Evolutionary conservation across 2,329 filamentous ascomycete genomes (phyloP).

Genomic region (Myrmaecium sp.): DNA sequence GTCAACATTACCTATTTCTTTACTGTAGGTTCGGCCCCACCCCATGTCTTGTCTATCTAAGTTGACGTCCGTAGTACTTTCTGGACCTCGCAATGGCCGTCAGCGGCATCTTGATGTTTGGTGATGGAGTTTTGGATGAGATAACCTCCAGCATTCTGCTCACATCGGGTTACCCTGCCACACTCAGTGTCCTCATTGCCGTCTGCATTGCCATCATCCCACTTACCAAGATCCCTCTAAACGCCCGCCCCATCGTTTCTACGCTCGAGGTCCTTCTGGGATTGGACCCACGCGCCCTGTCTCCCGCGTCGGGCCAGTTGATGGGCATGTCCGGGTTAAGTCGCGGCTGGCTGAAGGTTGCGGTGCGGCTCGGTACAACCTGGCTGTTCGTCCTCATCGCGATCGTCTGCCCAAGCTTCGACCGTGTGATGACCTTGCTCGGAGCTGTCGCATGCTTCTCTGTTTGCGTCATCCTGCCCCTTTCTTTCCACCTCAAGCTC

Average conservation of each 20-base stretch:
- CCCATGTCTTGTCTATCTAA: slow-evolving; percentile 7
- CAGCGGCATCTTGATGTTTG: slow-evolving; percentile 85
- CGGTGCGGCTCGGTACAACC: slow-evolving; percentile 49
- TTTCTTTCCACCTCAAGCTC: slow-evolving; percentile 79
- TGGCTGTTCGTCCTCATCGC: slow-evolving; percentile 62
- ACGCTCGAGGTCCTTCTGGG: slow-evolving; percentile 70
- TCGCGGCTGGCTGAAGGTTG: slow-evolving; percentile 40
- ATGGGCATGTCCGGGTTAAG: slow-evolving; percentile 38
- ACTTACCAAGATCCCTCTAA: slow-evolving; percentile 85
- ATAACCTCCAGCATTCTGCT: slow-evolving; percentile 80
- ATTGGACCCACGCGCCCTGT: slow-evolving; percentile 42
- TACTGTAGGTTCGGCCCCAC: slow-evolving; percentile 38
- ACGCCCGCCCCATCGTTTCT: slow-evolving; percentile 71
- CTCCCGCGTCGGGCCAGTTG: slow-evolving; percentile 32
- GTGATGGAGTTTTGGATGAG: slow-evolving; percentile 70
- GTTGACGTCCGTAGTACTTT: slow-evolving; percentile 38
- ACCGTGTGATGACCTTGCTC: slow-evolving; percentile 81
- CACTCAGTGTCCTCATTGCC: slow-evolving; percentile 62
- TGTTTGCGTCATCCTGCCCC: slow-evolving; percentile 80
- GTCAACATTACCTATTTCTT: slow-evolving; percentile 72
- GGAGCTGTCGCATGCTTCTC: slow-evolving; percentile 83
- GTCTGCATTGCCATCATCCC: slow-evolving; percentile 84
- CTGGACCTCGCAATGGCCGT: slow-evolving; percentile 71
- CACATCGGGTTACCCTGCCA: slow-evolving; percentile 54
- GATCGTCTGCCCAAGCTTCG: slow-evolving; percentile 59